Conservation (phyloP, 2,329 filamentous ascomycete genomes). For the Colletotrichum brevisporum region DNA sequence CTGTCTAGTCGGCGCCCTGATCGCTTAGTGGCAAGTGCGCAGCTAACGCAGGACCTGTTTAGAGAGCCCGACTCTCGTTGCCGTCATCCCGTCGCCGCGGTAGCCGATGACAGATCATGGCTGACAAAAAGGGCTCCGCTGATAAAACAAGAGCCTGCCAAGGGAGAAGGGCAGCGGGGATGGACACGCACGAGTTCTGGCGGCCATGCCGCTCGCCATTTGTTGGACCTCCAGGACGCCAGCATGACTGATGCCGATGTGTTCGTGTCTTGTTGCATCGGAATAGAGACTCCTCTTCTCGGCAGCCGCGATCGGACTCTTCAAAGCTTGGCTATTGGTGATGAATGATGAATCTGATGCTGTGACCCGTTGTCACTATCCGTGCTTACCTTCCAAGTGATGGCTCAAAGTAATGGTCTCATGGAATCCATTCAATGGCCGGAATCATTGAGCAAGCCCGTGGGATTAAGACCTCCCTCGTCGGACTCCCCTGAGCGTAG, state of each 20-base stretch:
- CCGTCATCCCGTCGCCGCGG: constrained; percentile 7
- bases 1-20: background rate
- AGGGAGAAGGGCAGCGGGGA: background rate
- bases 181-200: background rate
- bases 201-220: background rate
- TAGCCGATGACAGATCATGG: constrained; percentile 27
- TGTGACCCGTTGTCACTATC: constrained; percentile 12
- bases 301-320: constrained; percentile 18
- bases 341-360: background rate
- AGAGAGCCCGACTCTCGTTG: constrained; percentile 5
- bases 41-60: background rate
- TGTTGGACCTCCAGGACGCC: background rate
- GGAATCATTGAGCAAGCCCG: background rate
- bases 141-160: constrained; percentile 9
- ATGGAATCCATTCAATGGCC: background rate
- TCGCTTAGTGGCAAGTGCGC: background rate
- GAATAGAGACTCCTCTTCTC: constrained; percentile 10
- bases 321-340: background rate
- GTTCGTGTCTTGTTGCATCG: background rate
- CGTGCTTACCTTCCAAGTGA: background rate
- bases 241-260: constrained; percentile 9
- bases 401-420: background rate
- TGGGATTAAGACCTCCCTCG: background rate
- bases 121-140: constrained; percentile 22
- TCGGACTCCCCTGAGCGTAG: background rate